phyloP scores from a whole-genome alignment of 345 rosid species.

The Ricinus communis region DNA sequence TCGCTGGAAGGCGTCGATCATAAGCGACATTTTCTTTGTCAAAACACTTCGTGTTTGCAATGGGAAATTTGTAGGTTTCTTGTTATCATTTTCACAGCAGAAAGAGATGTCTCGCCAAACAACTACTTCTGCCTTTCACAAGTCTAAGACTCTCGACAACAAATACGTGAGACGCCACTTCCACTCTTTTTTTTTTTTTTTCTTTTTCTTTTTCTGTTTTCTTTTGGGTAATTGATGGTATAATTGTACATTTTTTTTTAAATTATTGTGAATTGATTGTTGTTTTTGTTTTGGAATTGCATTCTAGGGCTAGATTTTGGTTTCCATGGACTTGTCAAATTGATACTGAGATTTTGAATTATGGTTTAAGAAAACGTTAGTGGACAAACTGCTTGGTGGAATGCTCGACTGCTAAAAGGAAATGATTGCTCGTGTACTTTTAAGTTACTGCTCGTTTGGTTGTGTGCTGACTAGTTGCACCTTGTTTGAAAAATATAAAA shows the following conservation, averaged over 20 bases:
- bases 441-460: background rate
- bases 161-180: conserved; percentile 7
- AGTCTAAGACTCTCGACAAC: conserved; percentile 22
- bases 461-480: too few species aligned
- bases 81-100: background rate
- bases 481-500: too few species aligned
- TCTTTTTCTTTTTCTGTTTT: background rate
- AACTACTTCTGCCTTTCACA: conserved; percentile 14
- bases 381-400: background rate
- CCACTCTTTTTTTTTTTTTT: background rate
- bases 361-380: background rate
- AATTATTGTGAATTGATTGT: background rate
- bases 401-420: background rate
- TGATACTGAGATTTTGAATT: background rate
- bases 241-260: background rate
- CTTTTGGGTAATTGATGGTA: background rate
- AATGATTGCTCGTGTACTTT: background rate
- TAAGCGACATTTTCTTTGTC: background rate
- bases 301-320: background rate
- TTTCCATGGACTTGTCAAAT: background rate
- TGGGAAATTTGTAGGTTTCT: conserved; percentile 1
- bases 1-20: conserved; percentile 1
- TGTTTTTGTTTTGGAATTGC: background rate
- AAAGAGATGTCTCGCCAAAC: conserved; percentile 18
- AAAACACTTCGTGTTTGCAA: background rate